These are phyloP conservation scores for Hypseocharis bilobata DNA, from an alignment of 441 rosid genomes.

Conservation along the genomic window DNA sequence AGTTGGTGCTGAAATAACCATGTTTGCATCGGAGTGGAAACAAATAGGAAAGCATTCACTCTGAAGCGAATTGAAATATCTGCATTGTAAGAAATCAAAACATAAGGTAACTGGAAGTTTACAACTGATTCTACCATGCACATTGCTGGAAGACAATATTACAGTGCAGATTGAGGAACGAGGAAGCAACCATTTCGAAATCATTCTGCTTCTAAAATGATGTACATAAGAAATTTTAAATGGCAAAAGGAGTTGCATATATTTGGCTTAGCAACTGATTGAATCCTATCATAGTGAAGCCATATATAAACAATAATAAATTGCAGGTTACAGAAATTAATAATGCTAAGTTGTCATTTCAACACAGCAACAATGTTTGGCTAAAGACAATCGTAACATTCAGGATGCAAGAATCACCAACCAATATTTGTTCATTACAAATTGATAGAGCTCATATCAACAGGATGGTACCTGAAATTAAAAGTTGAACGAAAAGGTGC, in stretches of 20 bases:
- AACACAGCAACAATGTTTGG: background rate
- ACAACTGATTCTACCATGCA: background rate
- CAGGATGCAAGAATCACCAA: constrained; percentile 9
- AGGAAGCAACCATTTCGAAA: background rate
- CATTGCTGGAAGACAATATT: background rate
- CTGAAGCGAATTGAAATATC: constrained; percentile 90
- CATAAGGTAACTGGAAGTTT: background rate
- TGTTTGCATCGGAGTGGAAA: constrained; percentile 69
- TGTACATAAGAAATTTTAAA: background rate
- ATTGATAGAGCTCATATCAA: constrained; percentile 5
- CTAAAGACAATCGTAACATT: background rate
- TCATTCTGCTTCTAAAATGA: background rate
- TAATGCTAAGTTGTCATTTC: constrained; percentile 3
- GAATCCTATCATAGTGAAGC: background rate
- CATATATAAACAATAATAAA: background rate
- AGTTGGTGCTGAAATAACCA: constrained; percentile 93
- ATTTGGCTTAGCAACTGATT: background rate
- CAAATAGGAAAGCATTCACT: constrained; percentile 88
- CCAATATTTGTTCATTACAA: background rate
- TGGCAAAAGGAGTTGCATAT: background rate
- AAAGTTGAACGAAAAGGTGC: constrained; percentile 58
- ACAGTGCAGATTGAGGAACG: background rate
- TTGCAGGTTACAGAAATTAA: background rate
- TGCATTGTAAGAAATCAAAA: constrained; percentile 28
- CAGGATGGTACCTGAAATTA: constrained; percentile 56